Evolutionary conservation across 495 filamentous ascomycete genomes (phyloP).

Genomic region (Tuber melanosporum): DNA sequence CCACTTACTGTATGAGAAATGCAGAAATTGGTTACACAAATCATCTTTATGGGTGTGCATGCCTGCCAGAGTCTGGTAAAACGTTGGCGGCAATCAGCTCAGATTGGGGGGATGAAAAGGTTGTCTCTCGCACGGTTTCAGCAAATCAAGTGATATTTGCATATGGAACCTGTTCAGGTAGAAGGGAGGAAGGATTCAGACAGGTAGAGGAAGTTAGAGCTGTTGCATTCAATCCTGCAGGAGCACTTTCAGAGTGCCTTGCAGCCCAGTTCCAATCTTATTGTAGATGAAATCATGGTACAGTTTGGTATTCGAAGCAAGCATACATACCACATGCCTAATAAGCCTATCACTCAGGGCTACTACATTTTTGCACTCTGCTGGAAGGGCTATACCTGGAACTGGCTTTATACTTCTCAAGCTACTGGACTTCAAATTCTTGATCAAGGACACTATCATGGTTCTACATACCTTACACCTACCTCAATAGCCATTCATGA

Average conservation of each 20-base stretch:
- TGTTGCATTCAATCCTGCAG: background rate
- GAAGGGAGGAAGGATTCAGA: background rate
- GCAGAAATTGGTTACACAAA: background rate
- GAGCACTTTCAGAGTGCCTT: background rate
- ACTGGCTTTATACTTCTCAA: background rate
- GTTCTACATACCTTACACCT: background rate
- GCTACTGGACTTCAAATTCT: background rate
- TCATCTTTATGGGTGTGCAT: background rate
- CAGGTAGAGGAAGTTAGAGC: background rate
- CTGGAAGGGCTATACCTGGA: background rate
- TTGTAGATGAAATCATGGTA: background rate
- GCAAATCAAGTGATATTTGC: too few species aligned
- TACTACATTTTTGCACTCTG: background rate
- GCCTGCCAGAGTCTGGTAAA: background rate
- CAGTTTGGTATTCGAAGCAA: background rate
- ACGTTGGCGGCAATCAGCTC: background rate
- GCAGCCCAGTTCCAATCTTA: background rate
- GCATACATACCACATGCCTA: too few species aligned
- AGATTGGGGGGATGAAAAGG: background rate
- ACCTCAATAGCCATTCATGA: background rate
- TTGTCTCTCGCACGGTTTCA: background rate
- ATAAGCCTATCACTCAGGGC: background rate
- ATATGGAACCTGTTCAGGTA: background rate
- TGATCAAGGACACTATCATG: background rate
- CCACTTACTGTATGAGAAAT: background rate